Conservation (phyloP, 179 eudicot genomes). For the Silene coronaria region DNA sequence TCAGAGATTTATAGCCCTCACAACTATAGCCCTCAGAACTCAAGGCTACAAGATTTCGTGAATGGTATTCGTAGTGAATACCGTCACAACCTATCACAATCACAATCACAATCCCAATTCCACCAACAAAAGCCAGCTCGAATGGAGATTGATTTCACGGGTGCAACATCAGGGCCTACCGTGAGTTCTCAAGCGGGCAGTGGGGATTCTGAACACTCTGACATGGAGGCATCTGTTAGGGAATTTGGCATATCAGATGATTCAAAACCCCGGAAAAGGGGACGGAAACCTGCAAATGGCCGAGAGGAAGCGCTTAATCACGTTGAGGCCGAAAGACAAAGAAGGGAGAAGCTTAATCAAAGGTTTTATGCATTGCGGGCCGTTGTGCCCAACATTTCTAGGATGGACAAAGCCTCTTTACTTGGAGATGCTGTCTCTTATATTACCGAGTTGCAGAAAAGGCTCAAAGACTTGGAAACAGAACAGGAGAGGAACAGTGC, state of each 20-base stretch:
- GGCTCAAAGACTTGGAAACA: slow-evolving; percentile 61
- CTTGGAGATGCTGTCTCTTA: slow-evolving; percentile 82
- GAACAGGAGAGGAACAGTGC: slow-evolving; percentile 40
- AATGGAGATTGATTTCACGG: slow-evolving; percentile 72
- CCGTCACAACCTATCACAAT: slow-evolving; percentile 17
- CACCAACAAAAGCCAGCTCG: slow-evolving; percentile 47
- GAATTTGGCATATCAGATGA: slow-evolving; percentile 41
- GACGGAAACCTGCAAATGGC: slow-evolving; percentile 84
- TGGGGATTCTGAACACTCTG: slow-evolving; percentile 56
- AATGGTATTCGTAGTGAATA: slow-evolving; percentile 50
- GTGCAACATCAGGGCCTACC: slow-evolving; percentile 45
- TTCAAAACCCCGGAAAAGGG: slow-evolving; percentile 65
- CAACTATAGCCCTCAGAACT: slow-evolving; percentile 32
- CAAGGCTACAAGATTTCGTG: slow-evolving; percentile 29
- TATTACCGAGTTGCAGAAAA: slow-evolving; percentile 74
- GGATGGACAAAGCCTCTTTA: slow-evolving; percentile 86
- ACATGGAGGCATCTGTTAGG: slow-evolving; percentile 44
- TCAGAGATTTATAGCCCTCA: slow-evolving; percentile 37
- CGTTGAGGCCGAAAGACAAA: slow-evolving; percentile 84
- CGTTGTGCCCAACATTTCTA: slow-evolving; percentile 83
- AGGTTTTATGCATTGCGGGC: slow-evolving; percentile 82
- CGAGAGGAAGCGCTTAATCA: slow-evolving; percentile 84
- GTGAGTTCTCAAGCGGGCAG: slow-evolving; percentile 30
- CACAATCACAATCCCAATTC: slow-evolving; percentile 22
- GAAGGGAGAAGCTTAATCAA: slow-evolving; percentile 84